phyloP scores from a whole-genome alignment of 352 stramenopile genomes.

The Globisporangium irregulare region DNA sequence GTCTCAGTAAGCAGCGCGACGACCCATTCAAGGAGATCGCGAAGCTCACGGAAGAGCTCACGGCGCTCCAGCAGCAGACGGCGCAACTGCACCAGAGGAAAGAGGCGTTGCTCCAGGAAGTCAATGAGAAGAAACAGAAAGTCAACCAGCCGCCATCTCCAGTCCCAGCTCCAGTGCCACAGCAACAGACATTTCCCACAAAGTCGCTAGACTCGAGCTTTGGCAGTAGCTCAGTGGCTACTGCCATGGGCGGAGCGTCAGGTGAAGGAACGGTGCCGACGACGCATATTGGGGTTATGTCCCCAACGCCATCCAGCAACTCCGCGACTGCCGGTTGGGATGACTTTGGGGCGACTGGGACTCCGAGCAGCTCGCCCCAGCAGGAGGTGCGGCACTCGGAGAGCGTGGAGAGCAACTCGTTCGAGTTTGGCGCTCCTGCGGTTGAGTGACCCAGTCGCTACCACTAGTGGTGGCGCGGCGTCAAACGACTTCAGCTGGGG shows the following conservation, averaged over 20 bases:
- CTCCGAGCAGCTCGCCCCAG: background rate
- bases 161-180: background rate
- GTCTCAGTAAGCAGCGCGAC: slow-evolving; percentile 12
- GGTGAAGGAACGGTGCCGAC: background rate
- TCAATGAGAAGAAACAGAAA: slow-evolving; percentile 16
- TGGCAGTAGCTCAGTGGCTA: background rate
- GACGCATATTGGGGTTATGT: background rate
- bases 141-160: background rate
- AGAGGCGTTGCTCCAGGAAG: slow-evolving; percentile 22
- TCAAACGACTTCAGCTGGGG: slow-evolving; percentile 13
- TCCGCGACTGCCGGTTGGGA: background rate
- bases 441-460: background rate
- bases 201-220: slow-evolving; percentile 1
- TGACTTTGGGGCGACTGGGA: background rate
- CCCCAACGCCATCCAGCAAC: background rate
- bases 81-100: slow-evolving; percentile 26
- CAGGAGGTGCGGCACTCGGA: slow-evolving; percentile 13
- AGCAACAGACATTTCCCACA: background rate
- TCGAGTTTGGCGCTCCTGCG: slow-evolving; percentile 1
- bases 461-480: too few relatives aligned
- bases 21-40: slow-evolving; percentile 29
- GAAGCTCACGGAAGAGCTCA: slow-evolving; percentile 46
- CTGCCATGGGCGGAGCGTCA: background rate
- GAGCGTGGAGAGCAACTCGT: slow-evolving; percentile 12
- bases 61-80: slow-evolving; percentile 40